These are phyloP conservation scores for Penicillium glabrum DNA, from an alignment of 2,329 filamentous ascomycete genomes.

Conservation along the genomic window DNA sequence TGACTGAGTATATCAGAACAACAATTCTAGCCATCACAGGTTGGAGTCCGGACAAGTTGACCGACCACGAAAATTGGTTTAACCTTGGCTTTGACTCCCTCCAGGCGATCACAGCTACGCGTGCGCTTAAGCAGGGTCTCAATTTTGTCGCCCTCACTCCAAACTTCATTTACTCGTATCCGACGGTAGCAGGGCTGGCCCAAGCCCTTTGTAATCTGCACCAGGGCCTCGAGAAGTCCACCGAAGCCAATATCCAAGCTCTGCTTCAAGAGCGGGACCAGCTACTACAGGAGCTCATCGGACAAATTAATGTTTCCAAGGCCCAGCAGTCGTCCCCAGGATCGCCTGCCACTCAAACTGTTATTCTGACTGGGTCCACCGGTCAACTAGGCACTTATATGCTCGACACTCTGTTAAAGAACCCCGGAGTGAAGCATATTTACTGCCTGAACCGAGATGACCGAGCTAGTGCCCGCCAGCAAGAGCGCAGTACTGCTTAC, in stretches of 20 bases:
- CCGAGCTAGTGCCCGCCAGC: neutral
- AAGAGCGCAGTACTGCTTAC: neutral
- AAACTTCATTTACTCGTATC: neutral
- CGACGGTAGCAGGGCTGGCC: neutral
- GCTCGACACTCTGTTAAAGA: slow-evolving; percentile 20
- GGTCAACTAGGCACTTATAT: slow-evolving; percentile 32
- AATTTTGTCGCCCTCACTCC: neutral
- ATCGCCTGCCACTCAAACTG: neutral
- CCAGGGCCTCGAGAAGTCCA: neutral
- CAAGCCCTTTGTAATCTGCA: neutral
- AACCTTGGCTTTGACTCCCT: slow-evolving; percentile 1
- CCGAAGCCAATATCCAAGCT: neutral
- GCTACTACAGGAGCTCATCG: neutral
- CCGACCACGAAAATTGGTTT: neutral
- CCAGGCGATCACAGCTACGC: neutral
- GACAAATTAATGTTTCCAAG: neutral
- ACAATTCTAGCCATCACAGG: neutral
- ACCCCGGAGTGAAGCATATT: slow-evolving; percentile 17
- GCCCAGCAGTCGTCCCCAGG: no score
- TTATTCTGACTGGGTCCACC: slow-evolving; percentile 32
- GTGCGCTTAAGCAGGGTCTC: neutral
- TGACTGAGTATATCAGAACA: neutral
- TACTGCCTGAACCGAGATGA: slow-evolving; percentile 30
- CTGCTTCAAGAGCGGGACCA: neutral
- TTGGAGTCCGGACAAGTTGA: neutral